Conservation (phyloP, 371 early-diverging fungal species). For the Nematocida ironsii region DNA sequence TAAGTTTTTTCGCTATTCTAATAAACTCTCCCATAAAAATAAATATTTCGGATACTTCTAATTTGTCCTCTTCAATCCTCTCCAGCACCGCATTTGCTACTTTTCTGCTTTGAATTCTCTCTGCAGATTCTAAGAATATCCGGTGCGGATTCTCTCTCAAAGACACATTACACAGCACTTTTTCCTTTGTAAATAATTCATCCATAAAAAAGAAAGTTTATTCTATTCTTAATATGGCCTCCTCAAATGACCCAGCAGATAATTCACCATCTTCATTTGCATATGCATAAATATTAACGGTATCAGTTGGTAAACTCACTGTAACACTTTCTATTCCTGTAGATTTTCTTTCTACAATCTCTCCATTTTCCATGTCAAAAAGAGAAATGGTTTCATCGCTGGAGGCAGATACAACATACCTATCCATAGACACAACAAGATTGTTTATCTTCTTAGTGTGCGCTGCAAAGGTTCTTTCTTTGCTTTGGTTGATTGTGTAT, state of each 20-base stretch:
- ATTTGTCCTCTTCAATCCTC: constrained; percentile 13
- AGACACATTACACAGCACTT: constrained; percentile 16
- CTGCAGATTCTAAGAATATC: constrained; percentile 3
- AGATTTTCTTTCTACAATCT: constrained; percentile 19
- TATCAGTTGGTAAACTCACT: constrained; percentile 16
- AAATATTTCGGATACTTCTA: constrained; percentile 21
- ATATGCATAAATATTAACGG: not conserved
- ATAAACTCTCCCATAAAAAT: not conserved
- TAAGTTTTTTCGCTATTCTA: not conserved
- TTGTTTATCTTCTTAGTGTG: constrained; percentile 30
- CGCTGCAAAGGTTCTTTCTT: not conserved
- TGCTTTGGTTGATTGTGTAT: not conserved
- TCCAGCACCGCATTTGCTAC: constrained; percentile 13
- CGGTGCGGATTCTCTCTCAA: not conserved
- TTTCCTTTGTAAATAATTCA: constrained; percentile 46
- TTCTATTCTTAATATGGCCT: constrained; percentile 31
- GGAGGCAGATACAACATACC: constrained; percentile 23
- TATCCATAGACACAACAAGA: not conserved
- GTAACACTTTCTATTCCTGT: constrained; percentile 12
- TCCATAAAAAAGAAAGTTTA: constrained; percentile 54
- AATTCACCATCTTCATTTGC: constrained; percentile 41
- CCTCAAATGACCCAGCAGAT: constrained; percentile 20
- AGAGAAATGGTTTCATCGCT: constrained; percentile 36
- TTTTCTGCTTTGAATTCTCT: constrained; percentile 34
- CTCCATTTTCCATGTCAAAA: constrained; percentile 23